Percentiles rank a stretch among this genome's conserved stretches.
These are phyloP conservation scores for Coemansia sp. DNA, from an alignment of 192 early-diverging fungal species.

Conservation along the genomic window DNA sequence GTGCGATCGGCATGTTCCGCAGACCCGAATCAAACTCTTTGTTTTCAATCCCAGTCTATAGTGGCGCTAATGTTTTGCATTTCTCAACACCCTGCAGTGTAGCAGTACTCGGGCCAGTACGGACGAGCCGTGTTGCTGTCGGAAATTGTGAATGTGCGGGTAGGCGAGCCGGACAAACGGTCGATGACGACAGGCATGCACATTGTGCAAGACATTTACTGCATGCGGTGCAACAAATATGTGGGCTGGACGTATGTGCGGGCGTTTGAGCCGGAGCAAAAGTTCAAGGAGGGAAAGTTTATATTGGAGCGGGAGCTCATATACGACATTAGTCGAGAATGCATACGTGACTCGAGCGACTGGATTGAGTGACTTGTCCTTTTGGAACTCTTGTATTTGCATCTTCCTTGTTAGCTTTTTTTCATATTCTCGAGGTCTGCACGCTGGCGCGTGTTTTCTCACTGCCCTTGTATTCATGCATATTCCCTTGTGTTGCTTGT, in stretches of 20 bases:
- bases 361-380: neutral
- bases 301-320: constrained; percentile 46
- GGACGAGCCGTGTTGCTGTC: constrained; percentile 37
- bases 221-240: constrained; percentile 48
- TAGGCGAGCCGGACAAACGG: constrained; percentile 46
- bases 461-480: constrained; percentile 6
- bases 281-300: constrained; percentile 53
- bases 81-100: constrained; percentile 9
- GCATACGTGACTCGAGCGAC: constrained; percentile 8
- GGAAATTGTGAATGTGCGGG: constrained; percentile 37
- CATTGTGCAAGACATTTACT: constrained; percentile 44
- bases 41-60: neutral
- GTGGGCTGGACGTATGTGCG: constrained; percentile 51
- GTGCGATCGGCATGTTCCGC: too few species aligned
- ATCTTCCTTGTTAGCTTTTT: neutral
- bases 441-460: constrained; percentile 1
- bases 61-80: neutral
- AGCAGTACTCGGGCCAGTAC: constrained; percentile 51
- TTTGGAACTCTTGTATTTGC: constrained; percentile 1
- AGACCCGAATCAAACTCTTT: too few species aligned
- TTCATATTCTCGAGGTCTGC: neutral
- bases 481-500: constrained; percentile 1
- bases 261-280: constrained; percentile 35
- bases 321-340: constrained; percentile 37
- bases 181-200: constrained; percentile 50